These are phyloP conservation scores for Phytophthora pluvialis DNA, from an alignment of 352 stramenopile genomes.

Conservation along the genomic window DNA sequence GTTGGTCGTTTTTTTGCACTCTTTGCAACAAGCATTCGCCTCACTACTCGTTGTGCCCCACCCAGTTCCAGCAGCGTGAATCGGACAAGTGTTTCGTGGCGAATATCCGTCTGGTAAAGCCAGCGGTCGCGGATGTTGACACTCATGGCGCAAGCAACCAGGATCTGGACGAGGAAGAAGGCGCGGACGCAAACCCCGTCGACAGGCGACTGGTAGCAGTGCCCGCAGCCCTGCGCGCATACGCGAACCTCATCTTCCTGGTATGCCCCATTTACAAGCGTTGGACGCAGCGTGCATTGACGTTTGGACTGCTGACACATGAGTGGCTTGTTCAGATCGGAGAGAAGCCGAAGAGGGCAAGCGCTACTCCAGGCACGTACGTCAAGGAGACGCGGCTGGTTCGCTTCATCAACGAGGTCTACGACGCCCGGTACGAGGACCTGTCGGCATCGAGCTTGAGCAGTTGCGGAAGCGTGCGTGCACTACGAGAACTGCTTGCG, in stretches of 20 bases:
- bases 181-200: slow-evolving; percentile 4
- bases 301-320: background rate
- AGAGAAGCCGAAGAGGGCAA: slow-evolving; percentile 11
- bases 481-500: background rate
- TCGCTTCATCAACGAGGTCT: slow-evolving; percentile 74
- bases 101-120: slow-evolving; percentile 51
- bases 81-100: slow-evolving; percentile 65
- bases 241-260: slow-evolving; percentile 46
- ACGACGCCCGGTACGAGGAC: slow-evolving; percentile 60
- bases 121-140: background rate
- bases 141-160: slow-evolving; percentile 5
- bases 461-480: slow-evolving; percentile 24
- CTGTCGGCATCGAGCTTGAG: slow-evolving; percentile 22
- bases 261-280: slow-evolving; percentile 15
- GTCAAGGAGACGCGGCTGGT: slow-evolving; percentile 58
- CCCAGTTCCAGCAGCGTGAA: slow-evolving; percentile 58
- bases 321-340: slow-evolving; percentile 17
- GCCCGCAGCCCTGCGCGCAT: slow-evolving; percentile 32
- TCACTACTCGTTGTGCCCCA: background rate
- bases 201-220: slow-evolving; percentile 27
- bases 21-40: background rate
- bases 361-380: slow-evolving; percentile 20
- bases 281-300: too few relatives aligned
- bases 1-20: slow-evolving; percentile 21
- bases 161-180: slow-evolving; percentile 8